Base-by-base conservation (phyloP, 129 eudicot species). In the Escallonia herrerae region DNA sequence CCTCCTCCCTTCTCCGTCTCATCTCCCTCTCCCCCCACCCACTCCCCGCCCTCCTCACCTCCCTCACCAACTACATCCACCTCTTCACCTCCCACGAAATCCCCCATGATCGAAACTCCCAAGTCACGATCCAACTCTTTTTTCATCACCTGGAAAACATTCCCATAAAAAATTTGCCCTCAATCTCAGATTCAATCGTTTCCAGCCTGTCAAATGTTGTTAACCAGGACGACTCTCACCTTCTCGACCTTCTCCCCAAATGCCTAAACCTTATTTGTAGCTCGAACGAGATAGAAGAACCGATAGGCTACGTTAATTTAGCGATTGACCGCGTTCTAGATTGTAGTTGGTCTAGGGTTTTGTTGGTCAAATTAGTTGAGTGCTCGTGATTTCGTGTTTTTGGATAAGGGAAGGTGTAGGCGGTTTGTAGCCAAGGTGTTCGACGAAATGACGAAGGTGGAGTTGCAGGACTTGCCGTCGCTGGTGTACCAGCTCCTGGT, bases 401-500 rank as follows among this genome's bases (percentile, higher is more conserved):
- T 85, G 5, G 90, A 77, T 15, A 85, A 78, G 65, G 76, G 40
- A 44, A 73, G 78, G 73, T 75, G 73, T 52, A 89, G 82, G 63
- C 74, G 69, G 79, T 83, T 85, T 80, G 67, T 79, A 51, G 75
- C 76, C 8, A 89, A 81, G 87, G 84, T 85, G 72, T 85, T 89
- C 57, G 77, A 58, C 66, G 77, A 67, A 65, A 85, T 89, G 87
- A 69, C 46, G 62, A 43, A 68, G 40, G 87, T 82, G 10, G 94
- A 89, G 37, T 60, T 89, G 69, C 96, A 89, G 82, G 96, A 89
- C 69, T 62, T 89, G 80, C 96, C 96, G 0, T 81, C 84, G 3
- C 51, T 89, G 61, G 85, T 85, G 62, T 89, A 89, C 58, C 96
- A 89, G 86, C 62, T 89, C 67, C 62, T 89, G 74, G 90, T 89